Conservation (phyloP, 495 filamentous ascomycete genomes). For the Podospora anserina region DNA sequence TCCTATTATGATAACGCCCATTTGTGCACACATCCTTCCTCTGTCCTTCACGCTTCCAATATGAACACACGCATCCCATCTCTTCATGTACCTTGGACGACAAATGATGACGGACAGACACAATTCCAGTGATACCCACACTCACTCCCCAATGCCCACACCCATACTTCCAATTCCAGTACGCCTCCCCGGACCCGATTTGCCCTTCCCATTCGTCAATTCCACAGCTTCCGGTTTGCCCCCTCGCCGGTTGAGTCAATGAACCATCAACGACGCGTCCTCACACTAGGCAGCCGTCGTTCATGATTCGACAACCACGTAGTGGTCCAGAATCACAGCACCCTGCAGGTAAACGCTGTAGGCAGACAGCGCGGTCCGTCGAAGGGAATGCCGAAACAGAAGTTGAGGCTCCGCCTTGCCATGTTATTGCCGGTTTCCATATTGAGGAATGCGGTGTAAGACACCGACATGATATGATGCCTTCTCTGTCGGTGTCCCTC, state of each 20-base stretch:
- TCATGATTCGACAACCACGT: neutral
- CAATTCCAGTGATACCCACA: neutral
- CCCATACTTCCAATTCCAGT: neutral
- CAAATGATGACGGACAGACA: no score
- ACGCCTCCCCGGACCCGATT: neutral
- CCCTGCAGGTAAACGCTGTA: neutral
- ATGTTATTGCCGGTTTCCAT: neutral
- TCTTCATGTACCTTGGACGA: no score
- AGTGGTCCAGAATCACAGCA: no score
- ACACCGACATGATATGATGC: neutral
- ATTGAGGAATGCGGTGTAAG: neutral
- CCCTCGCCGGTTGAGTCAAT: constrained; percentile 29
- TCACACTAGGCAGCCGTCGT: neutral
- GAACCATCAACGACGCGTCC: neutral
- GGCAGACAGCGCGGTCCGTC: neutral
- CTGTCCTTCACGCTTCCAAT: neutral
- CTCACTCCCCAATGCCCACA: neutral
- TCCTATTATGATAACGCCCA: neutral
- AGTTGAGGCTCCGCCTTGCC: neutral
- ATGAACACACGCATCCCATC: no score
- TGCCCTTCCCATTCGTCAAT: neutral
- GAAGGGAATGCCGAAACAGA: neutral
- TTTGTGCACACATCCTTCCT: neutral
- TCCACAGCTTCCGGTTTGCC: neutral
- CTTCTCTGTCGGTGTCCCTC: neutral